Evolutionary conservation across 2,329 filamentous ascomycete species (phyloP).

Genomic region (Elsinoe ampelina): DNA sequence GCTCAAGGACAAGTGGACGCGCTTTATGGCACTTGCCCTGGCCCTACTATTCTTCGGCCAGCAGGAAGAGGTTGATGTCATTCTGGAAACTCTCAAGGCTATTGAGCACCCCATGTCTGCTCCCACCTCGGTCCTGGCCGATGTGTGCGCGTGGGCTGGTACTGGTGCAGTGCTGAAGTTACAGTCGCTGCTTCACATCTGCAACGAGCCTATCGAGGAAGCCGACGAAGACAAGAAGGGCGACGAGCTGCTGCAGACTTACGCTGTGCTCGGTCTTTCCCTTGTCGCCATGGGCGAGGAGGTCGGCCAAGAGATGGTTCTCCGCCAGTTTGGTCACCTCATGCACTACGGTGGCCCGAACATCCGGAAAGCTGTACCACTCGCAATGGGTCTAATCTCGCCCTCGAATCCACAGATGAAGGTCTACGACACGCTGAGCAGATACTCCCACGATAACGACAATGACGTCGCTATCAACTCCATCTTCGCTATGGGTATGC

Average conservation of each 20-base stretch:
- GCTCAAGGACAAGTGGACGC: slow-evolving; percentile 95
- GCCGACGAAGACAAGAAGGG: slow-evolving; percentile 74
- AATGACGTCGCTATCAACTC: slow-evolving; percentile 97
- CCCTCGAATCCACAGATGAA: slow-evolving; percentile 99
- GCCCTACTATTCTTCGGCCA: slow-evolving; percentile 91
- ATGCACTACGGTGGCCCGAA: slow-evolving; percentile 99
- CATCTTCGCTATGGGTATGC: slow-evolving; percentile 97
- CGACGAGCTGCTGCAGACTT: slow-evolving; percentile 89
- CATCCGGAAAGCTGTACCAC: slow-evolving; percentile 88
- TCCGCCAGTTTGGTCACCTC: slow-evolving; percentile 91
- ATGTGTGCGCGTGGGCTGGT: slow-evolving; percentile 96
- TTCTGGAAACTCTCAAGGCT: slow-evolving; percentile 90
- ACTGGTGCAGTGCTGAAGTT: slow-evolving; percentile 96
- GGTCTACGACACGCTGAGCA: slow-evolving; percentile 93
- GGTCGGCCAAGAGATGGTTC: slow-evolving; percentile 95
- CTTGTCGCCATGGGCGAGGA: slow-evolving; percentile 98
- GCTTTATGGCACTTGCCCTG: slow-evolving; percentile 89
- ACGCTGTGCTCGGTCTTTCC: slow-evolving; percentile 88
- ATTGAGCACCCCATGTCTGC: slow-evolving; percentile 96
- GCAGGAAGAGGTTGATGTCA: slow-evolving; percentile 97
- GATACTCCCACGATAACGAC: slow-evolving; percentile 98
- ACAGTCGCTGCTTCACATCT: slow-evolving; percentile 93
- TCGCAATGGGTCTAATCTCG: slow-evolving; percentile 93
- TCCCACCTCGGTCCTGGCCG: slow-evolving; percentile 86
- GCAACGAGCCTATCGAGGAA: slow-evolving; percentile 94